Evolutionary conservation across 1,284 basidiomycete genomes (phyloP), one percentile per base, ranked within the genome.

Genomic region (Heterobasidion annosum): DNA sequence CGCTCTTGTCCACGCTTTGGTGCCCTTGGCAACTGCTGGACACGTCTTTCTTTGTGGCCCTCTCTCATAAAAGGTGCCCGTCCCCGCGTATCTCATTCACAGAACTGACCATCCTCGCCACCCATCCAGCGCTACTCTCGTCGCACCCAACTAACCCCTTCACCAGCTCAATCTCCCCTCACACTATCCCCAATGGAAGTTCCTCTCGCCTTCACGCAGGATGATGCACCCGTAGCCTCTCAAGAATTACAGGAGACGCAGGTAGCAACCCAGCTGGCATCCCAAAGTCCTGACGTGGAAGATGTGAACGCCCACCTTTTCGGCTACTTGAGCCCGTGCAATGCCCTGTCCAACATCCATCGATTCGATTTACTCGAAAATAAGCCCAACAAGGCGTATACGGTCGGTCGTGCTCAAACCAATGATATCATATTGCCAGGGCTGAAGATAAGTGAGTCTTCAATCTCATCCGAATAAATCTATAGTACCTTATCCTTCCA

Each of bases 401-500:
- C 13, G 19, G 65, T 90, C 58, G 87, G 87, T 10, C 75, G 87
- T 42, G 74, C 76, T 54, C 58, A 48, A 0, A 66, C 70, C 1
- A 88, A 82, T 65, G 70, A 79, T 47, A 68, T 87, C 47, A 66
- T 82, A 19, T 69, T 91, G 34, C 76, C 79, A 0, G 82, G 83
- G 3, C 75, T 74, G 68, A 87, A 82, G 74, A 78, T 91, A 63
- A 91, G 88, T 90, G 60, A 76, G 87, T 83, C n/a, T 15, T 56
- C 61, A 51, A 55, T 19, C 43, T 35, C 55, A 54, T 46, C 54
- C 53, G 46, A 8, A 15, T 42, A 7, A 53, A 56, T 54, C 34
- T 53, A 33, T 34, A n/a, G n/a, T 45, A 35, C 33, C 37, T 40
- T 40, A 40, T n/a, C 0, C 37, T 12, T 40, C 12, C n/a, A n/a